Base-by-base conservation (phyloP, 106 monocot species). In the Iris macrosiphon region DNA sequence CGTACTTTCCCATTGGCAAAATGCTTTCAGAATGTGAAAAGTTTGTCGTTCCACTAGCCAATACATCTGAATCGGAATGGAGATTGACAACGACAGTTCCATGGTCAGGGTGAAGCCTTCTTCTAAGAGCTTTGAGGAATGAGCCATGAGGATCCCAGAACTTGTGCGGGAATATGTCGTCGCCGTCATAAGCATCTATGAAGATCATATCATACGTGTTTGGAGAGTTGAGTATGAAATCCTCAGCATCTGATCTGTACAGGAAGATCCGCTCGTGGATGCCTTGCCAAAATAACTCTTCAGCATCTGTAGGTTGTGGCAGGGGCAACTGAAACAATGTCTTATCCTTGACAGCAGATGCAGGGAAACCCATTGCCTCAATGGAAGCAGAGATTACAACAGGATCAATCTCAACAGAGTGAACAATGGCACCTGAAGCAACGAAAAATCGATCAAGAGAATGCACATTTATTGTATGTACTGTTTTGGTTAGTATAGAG, bases 141-240 rank as follows among this genome's bases (percentile, higher is more conserved):
- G 54, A 20, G 10, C 80, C 68, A 29, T 83, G 56, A 19, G 60
- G 52, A 43, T 90, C 90, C 96, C 96, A 98, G 5, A 98, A 72
- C 56, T 91, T 90, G 49, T 16, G 59, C 16, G 82, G 79, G 20
- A 98, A 98, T 33, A 90, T 73, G 50, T 98, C 96, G n/a, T 90
- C 86, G 0, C 96, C 96, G 60, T 98, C 90, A 56, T 98, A 98
- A 21, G 96, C 96, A 63, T 98, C 96, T 33, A 98, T 50, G 30
- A 91, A 86, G 11, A 89, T 69, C 40, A 98, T 42, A 58, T 98
- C 96, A 40, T 98, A 98, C 1, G 49, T 33, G 22, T 69, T 59
- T 2, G 31, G 16, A 40, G 41, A 47, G 7, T 73, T 52, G 7
- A 52, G 15, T 9, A 98, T 41, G 22, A 90, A 98, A 38, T 83